phyloP scores from a whole-genome alignment of 345 rosid species.

The Psidium guajava region DNA sequence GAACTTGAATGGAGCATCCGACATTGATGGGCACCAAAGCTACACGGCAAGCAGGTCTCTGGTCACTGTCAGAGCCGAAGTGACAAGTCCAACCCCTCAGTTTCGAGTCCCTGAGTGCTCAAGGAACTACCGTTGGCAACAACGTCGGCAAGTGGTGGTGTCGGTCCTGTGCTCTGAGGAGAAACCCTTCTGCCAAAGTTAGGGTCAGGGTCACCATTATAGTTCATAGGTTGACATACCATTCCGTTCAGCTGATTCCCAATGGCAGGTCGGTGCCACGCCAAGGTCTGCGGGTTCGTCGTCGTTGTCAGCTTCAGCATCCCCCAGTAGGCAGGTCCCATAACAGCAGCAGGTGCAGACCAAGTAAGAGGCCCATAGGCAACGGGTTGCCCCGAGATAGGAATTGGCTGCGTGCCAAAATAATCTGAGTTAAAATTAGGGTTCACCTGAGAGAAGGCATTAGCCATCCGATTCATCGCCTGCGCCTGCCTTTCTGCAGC shows the following conservation, averaged over 20 bases:
- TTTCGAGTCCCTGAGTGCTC: not conserved
- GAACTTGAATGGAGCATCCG: not conserved
- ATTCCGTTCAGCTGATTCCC: not conserved
- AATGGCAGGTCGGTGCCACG: not conserved
- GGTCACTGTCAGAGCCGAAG: not conserved
- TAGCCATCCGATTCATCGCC: fast-evolving
- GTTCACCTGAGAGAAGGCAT: not conserved
- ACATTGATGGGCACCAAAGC: not conserved
- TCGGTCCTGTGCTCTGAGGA: not conserved
- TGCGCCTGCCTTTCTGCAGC: not conserved
- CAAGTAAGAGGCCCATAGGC: not conserved
- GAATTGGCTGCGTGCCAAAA: not conserved
- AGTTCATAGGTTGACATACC: not conserved
- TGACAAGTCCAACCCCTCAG: not conserved
- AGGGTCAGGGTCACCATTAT: not conserved
- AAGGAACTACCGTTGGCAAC: not conserved
- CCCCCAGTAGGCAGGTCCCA: not conserved
- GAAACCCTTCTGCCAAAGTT: not conserved
- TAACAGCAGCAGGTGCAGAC: not conserved
- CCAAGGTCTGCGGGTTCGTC: not conserved
- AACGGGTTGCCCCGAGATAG: not conserved
- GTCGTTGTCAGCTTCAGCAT: not conserved
- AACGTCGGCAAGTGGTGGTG: not conserved
- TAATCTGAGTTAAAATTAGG: not conserved
- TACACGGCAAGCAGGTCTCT: not conserved